These are phyloP conservation scores for Exutisphaerella laricina DNA, from an alignment of 2,329 filamentous ascomycete species.

Conservation along the genomic window DNA sequence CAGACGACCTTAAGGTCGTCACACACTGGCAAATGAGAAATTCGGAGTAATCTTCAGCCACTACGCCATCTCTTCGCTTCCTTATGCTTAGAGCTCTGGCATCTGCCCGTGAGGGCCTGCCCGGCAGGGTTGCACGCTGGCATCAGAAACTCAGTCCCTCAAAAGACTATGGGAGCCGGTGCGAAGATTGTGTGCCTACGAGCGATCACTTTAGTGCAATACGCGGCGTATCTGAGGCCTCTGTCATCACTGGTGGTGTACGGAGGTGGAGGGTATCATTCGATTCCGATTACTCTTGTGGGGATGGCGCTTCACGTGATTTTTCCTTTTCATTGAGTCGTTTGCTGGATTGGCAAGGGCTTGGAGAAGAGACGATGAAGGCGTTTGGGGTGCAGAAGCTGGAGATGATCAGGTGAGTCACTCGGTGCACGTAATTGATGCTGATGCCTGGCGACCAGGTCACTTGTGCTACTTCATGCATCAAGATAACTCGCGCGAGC, in stretches of 20 bases:
- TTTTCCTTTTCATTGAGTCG: slow-evolving; percentile 42
- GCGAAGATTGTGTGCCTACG: slow-evolving; percentile 76
- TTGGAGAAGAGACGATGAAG: too few species aligned
- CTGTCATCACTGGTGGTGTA: slow-evolving; percentile 23
- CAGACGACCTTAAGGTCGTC: slow-evolving; percentile 36
- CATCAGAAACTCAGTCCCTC: slow-evolving; percentile 79
- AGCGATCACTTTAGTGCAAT: slow-evolving; percentile 82
- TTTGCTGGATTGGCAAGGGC: too few species aligned
- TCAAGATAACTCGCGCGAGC: too few species aligned
- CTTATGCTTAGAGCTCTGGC: slow-evolving; percentile 34
- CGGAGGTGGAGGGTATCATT: slow-evolving; percentile 57
- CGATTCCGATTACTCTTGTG: slow-evolving; percentile 91
- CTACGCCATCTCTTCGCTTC: slow-evolving; percentile 11
- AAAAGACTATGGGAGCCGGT: slow-evolving; percentile 76
- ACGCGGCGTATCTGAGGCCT: slow-evolving; percentile 64
- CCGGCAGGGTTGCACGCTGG: slow-evolving; percentile 78
- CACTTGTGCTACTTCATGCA: too few species aligned
- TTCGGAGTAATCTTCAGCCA: slow-evolving; percentile 91
- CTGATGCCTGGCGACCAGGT: too few species aligned
- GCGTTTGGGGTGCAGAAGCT: too few species aligned
- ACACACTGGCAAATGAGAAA: slow-evolving; percentile 81
- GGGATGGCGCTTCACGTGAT: slow-evolving; percentile 71
- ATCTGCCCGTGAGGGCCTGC: slow-evolving; percentile 80
- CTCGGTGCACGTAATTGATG: too few species aligned
- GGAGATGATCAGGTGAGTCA: too few species aligned